Evolutionary conservation across 352 stramenopile species (phyloP), one percentile per base, ranked within the genome.

Genomic region (Globisporangium nagaii): DNA sequence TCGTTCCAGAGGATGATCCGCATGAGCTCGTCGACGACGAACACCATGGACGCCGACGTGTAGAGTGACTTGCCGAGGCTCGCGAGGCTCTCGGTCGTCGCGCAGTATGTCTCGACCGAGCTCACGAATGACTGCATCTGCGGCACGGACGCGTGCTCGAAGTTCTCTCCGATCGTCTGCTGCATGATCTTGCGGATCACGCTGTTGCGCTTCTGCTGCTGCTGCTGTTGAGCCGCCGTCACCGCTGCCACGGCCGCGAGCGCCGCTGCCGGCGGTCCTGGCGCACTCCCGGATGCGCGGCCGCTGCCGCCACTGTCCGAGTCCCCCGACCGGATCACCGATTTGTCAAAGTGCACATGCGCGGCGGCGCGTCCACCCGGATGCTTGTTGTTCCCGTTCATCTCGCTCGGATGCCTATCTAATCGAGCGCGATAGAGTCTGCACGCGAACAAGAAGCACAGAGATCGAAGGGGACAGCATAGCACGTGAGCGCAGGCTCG

Each of bases 1-100:
- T 93, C 84, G 51, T 93, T 93, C 84, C 84, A 93, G 15, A 93
- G 58, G 32, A 93, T 93, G 20, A 93, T 84, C 49, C 84, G 84
- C 81, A 91, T 90, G 36, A 73, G 66, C 42, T 91, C 83, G 50
- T 93, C 84, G 34, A 93, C 72, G 30, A 91, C 84, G 67, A 93
- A 92, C 24, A 92, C 80, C 32, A 92, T 56, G 1, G 79, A 68
- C 7, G 71, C 66, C 1, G 79, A 90, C 60, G 79, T 86, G 60
- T 93, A 93, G 2, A 93, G 68, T 35, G 80, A 90, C 53, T 93
- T 93, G 36, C 84, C 84, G 22, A 93, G 65, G 59, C 81, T 90
- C 28, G 77, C 75, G 34, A 93, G 67, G 46, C 79, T 92, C 68
- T 91, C 81, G 25, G 74, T 85, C 27, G 70, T 84, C 43, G 72